phyloP scores from a whole-genome alignment of 2,329 filamentous ascomycete species.

The Leptographium wingfieldii region DNA sequence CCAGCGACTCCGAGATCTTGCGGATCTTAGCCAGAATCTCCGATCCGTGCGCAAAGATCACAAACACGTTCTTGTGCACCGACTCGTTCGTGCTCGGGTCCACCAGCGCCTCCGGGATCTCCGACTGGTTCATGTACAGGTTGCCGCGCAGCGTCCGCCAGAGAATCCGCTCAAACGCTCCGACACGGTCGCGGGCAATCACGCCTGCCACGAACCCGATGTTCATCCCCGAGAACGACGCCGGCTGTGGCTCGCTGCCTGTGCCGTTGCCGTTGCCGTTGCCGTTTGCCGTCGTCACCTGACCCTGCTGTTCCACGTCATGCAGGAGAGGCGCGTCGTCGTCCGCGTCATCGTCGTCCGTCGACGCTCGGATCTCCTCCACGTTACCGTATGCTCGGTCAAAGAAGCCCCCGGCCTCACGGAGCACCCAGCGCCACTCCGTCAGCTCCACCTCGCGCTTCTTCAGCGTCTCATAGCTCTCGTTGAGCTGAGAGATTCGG shows the following conservation, averaged over 20 bases:
- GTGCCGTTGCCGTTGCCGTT: constrained; percentile 12
- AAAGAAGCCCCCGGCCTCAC: constrained; percentile 94
- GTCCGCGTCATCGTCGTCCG: constrained; percentile 41
- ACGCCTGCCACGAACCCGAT: constrained; percentile 97
- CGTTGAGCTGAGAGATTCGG: constrained; percentile 80
- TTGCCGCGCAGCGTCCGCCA: constrained; percentile 97
- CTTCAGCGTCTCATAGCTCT: constrained; percentile 97
- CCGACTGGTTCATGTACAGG: constrained; percentile 99
- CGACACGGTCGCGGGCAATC: constrained; percentile 84
- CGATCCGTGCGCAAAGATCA: constrained; percentile 97
- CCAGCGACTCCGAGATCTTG: constrained; percentile 96
- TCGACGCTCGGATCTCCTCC: constrained; percentile 87
- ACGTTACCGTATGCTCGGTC: constrained; percentile 92
- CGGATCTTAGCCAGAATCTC: constrained; percentile 98
- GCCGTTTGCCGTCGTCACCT: constrained; percentile 17
- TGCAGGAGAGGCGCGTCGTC: constrained; percentile 89
- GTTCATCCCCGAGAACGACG: constrained; percentile 94
- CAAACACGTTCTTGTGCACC: constrained; percentile 94
- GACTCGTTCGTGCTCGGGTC: constrained; percentile 88
- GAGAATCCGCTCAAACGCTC: constrained; percentile 90
- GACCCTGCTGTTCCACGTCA: constrained; percentile 72
- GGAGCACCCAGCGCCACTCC: constrained; percentile 96
- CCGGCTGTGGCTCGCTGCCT: constrained; percentile 33
- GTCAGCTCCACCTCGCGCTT: constrained; percentile 93
- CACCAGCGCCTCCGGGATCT: constrained; percentile 87